Evolutionary conservation across 2,329 filamentous ascomycete genomes (phyloP).

Genomic region (Colletotrichum horii): DNA sequence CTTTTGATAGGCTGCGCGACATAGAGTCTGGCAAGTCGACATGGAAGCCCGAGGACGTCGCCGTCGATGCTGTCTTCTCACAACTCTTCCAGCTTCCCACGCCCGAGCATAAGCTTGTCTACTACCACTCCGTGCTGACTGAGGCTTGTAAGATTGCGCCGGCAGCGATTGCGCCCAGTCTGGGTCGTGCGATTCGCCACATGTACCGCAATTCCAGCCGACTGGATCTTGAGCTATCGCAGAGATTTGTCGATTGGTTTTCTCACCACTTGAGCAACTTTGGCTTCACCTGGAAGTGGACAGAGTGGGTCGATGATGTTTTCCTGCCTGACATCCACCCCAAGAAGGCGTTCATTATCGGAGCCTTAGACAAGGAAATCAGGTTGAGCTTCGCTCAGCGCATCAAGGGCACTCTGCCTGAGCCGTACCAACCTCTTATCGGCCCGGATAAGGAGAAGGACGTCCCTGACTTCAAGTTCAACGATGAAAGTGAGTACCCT

Average conservation of each 20-base stretch:
- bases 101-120: constrained; percentile 92
- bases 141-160: constrained; percentile 96
- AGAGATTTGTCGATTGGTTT: constrained; percentile 97
- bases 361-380: constrained; percentile 94
- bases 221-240: constrained; percentile 85
- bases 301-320: constrained; percentile 92
- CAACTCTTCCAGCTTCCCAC: constrained; percentile 88
- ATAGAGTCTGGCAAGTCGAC: constrained; percentile 70
- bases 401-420: constrained; percentile 91
- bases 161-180: constrained; percentile 91
- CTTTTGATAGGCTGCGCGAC: constrained; percentile 86
- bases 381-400: constrained; percentile 94
- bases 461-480: constrained; percentile 94
- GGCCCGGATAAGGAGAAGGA: constrained; percentile 90
- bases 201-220: constrained; percentile 82
- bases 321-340: constrained; percentile 78
- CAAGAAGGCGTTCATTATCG: constrained; percentile 90
- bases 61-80: constrained; percentile 96
- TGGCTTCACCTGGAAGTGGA: constrained; percentile 99
- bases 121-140: constrained; percentile 94
- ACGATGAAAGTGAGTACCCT: constrained; percentile 66
- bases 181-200: constrained; percentile 91
- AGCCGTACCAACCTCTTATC: constrained; percentile 81
- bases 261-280: constrained; percentile 98
- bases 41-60: constrained; percentile 98